phyloP scores from a whole-genome alignment of 441 rosid species.

The Erodium chrysanthum region DNA sequence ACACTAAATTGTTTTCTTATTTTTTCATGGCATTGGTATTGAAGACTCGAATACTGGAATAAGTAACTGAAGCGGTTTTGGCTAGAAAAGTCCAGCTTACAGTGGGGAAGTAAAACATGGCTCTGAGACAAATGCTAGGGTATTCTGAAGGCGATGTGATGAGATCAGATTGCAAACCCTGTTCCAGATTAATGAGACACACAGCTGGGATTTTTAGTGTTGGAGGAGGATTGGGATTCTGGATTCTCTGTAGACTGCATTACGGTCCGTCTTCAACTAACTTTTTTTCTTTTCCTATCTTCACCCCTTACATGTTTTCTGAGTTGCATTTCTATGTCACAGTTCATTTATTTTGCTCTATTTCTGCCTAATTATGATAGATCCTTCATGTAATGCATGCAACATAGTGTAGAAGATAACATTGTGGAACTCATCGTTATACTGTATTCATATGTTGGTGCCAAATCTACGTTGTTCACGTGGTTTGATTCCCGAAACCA shows the following conservation, averaged over 20 bases:
- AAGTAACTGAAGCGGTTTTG: too few species aligned
- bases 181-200: conserved; percentile 81
- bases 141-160: conserved; percentile 76
- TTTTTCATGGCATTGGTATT: too few species aligned
- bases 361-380: too few species aligned
- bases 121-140: conserved; percentile 26
- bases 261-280: conserved; percentile 42
- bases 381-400: too few species aligned
- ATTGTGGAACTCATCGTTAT: too few species aligned
- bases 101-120: neutral
- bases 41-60: neutral
- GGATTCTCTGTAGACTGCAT: conserved; percentile 87
- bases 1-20: too few species aligned
- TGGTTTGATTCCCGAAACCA: too few species aligned
- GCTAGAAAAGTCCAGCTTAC: too few species aligned
- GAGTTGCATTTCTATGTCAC: neutral
- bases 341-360: too few species aligned
- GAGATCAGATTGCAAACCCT: conserved; percentile 82
- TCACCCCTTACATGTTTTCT: neutral
- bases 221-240: conserved; percentile 80
- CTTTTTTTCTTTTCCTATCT: conserved; percentile 3
- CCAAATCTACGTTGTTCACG: too few species aligned
- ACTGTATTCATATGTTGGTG: too few species aligned
- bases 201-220: conserved; percentile 58
- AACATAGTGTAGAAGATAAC: too few species aligned